These are phyloP conservation scores for Hawksworthiomyces lignivorus DNA, from an alignment of 2,329 filamentous ascomycete species.

Conservation along the genomic window DNA sequence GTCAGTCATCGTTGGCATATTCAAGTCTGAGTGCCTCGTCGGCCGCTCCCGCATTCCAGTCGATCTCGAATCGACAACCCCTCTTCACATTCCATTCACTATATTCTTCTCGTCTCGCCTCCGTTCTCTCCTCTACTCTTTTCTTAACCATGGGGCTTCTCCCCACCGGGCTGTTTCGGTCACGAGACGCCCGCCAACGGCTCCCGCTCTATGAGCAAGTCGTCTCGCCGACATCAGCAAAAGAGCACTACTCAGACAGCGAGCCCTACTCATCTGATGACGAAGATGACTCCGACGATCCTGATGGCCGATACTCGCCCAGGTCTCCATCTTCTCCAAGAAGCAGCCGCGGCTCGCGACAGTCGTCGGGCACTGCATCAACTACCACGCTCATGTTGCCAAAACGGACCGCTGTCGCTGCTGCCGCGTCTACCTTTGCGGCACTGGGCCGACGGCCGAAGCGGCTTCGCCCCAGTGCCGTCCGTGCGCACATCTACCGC, in stretches of 20 bases:
- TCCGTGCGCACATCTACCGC: slow-evolving; percentile 43
- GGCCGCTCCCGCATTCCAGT: slow-evolving; percentile 5
- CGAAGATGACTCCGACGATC: slow-evolving; percentile 30
- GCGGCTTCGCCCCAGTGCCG: too few relatives aligned
- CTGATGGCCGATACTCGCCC: slow-evolving; percentile 30
- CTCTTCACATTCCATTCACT: not conserved
- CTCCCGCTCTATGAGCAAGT: slow-evolving; percentile 46
- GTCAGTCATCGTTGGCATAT: too few relatives aligned
- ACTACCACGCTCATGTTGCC: slow-evolving; percentile 38
- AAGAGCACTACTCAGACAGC: slow-evolving; percentile 46
- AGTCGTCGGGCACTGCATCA: slow-evolving; percentile 36
- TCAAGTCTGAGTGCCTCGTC: too few relatives aligned
- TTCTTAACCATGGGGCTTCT: slow-evolving; percentile 38
- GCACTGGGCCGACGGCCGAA: slow-evolving; percentile 15
- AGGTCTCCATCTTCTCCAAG: slow-evolving; percentile 31
- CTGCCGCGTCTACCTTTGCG: slow-evolving; percentile 12
- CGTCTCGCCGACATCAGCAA: slow-evolving; percentile 27
- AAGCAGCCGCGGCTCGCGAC: slow-evolving; percentile 42
- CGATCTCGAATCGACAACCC: too few relatives aligned
- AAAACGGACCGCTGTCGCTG: slow-evolving; percentile 26
- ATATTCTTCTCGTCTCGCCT: not conserved
- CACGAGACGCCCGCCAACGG: slow-evolving; percentile 34
- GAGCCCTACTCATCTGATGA: slow-evolving; percentile 39
- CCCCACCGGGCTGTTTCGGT: slow-evolving; percentile 29
- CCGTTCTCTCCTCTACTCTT: not conserved